These are phyloP conservation scores for Ustilago trichophora DNA, from an alignment of 1,284 basidiomycete genomes.

Conservation along the genomic window DNA sequence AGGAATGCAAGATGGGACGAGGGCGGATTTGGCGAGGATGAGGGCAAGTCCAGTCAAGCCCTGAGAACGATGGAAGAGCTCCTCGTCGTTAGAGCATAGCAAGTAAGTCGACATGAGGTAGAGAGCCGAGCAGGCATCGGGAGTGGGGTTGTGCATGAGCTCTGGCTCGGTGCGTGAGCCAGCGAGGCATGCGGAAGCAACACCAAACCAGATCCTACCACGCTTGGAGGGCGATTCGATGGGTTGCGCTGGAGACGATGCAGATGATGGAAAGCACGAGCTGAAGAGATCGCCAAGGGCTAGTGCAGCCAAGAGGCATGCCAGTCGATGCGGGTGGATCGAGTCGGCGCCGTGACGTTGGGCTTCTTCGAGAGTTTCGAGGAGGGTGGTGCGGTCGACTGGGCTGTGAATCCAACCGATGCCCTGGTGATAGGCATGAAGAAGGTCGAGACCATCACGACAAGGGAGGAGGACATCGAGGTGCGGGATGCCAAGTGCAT, in stretches of 20 bases:
- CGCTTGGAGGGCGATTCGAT: conserved; percentile 6
- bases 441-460: conserved; percentile 22
- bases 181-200: conserved; percentile 26
- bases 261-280: conserved; percentile 7
- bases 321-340: conserved; percentile 35
- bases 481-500: conserved; percentile 21
- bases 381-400: conserved; percentile 20
- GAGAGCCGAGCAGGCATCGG: conserved; percentile 35
- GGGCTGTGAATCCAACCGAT: conserved; percentile 33
- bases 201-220: conserved; percentile 27
- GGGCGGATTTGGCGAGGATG: conserved; percentile 19
- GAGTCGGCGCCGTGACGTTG: conserved; percentile 25
- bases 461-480: conserved; percentile 24
- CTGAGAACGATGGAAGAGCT: conserved; percentile 21
- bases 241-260: background rate
- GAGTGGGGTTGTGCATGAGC: conserved; percentile 24
- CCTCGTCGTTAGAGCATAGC: conserved; percentile 20
- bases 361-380: conserved; percentile 28
- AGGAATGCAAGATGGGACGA: conserved; percentile 8
- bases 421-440: conserved; percentile 27
- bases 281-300: conserved; percentile 29
- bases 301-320: conserved; percentile 30
- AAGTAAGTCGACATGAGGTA: conserved; percentile 35
- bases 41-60: conserved; percentile 24
- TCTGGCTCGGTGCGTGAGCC: conserved; percentile 7